phyloP scores from a whole-genome alignment of 331 rosid species.

The Malus hybrid region DNA sequence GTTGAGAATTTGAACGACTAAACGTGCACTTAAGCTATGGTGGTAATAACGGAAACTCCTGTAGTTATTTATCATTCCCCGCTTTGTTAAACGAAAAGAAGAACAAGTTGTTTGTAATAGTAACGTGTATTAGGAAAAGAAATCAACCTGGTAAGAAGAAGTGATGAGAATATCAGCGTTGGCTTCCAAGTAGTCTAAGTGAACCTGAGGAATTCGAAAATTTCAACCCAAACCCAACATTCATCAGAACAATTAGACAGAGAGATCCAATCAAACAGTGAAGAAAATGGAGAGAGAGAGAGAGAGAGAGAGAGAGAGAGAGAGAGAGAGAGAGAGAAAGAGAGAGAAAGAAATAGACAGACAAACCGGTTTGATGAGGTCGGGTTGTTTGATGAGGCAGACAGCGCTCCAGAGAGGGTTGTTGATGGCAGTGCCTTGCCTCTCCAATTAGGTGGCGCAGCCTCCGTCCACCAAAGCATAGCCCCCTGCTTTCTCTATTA shows the following conservation, averaged over 20 bases:
- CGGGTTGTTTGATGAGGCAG: conserved; percentile 57
- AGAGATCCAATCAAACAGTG: not conserved
- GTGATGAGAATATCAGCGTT: conserved; percentile 79
- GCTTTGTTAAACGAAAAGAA: not conserved
- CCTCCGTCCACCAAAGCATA: conserved; percentile 79
- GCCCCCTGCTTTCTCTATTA: conserved; percentile 55
- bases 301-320: not conserved
- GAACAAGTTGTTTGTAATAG: not conserved
- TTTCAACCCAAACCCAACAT: not conserved
- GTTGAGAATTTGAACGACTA: conserved; percentile 26
- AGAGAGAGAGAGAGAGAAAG: not conserved
- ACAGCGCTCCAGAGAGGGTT: conserved; percentile 91
- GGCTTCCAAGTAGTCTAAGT: conserved; percentile 72
- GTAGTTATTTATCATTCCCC: not conserved
- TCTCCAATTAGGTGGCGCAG: conserved; percentile 78
- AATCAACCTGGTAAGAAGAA: conserved; percentile 81
- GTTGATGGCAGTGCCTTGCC: conserved; percentile 60
- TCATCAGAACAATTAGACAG: not conserved
- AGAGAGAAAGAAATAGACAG: not conserved
- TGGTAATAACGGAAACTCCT: conserved; percentile 3
- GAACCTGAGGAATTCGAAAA: conserved; percentile 39
- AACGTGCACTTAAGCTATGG: not conserved
- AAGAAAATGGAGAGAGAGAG: not conserved
- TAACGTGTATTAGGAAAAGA: not conserved
- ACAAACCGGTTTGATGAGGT: conserved; percentile 52